Evolutionary conservation across 495 filamentous ascomycete genomes (phyloP).

Genomic region (Terfezia boudieri): DNA sequence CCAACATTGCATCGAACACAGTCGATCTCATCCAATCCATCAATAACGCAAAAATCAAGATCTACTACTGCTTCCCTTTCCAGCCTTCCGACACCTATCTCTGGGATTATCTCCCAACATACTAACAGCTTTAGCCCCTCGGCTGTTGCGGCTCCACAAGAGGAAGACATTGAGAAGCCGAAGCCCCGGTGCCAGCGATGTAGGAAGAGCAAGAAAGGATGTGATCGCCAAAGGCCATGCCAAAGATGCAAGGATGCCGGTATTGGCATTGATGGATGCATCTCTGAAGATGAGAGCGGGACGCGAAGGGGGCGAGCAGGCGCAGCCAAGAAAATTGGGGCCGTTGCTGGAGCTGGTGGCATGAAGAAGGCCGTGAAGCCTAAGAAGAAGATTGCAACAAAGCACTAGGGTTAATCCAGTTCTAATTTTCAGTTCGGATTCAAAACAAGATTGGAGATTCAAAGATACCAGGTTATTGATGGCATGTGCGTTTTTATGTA

Average conservation of each 20-base stretch:
- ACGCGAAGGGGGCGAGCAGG: constrained; percentile 72
- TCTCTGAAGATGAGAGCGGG: constrained; percentile 93
- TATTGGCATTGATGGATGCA: constrained; percentile 70
- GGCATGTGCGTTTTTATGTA: neutral
- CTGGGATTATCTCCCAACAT: neutral
- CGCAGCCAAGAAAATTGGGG: constrained; percentile 14
- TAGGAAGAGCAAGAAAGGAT: constrained; percentile 98
- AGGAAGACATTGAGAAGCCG: constrained; percentile 17
- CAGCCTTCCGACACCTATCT: neutral
- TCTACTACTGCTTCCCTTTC: neutral
- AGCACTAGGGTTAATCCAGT: neutral
- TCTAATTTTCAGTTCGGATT: no score
- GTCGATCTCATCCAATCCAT: neutral
- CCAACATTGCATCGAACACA: neutral
- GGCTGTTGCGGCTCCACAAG: constrained; percentile 7
- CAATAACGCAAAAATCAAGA: neutral
- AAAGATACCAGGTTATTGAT: neutral
- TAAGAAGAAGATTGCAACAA: neutral
- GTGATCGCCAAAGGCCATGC: constrained; percentile 86
- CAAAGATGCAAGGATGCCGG: constrained; percentile 90
- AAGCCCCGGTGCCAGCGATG: constrained; percentile 96
- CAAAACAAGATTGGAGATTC: no score
- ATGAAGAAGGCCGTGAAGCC: neutral
- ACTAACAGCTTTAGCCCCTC: neutral
- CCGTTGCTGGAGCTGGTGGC: constrained; percentile 3